phyloP scores from a whole-genome alignment of 169 alveolate species.

The Toxoplasma gondii region DNA sequence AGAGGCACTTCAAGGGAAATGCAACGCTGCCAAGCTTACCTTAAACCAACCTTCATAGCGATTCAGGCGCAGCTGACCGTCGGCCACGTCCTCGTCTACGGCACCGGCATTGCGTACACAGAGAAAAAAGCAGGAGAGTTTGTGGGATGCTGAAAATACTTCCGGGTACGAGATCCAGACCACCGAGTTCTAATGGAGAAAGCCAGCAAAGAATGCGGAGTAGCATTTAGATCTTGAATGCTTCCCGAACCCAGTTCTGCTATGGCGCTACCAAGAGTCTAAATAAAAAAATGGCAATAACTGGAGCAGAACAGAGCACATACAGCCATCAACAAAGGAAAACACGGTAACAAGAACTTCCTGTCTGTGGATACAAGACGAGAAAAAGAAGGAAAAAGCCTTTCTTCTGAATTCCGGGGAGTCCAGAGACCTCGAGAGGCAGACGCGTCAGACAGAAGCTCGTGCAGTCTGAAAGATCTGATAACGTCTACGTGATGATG shows the following conservation, averaged over 20 bases:
- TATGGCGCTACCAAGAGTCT: background rate
- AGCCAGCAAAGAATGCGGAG: background rate
- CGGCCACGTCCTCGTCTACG: background rate
- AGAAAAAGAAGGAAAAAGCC: too few species aligned
- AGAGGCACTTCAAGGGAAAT: too few species aligned
- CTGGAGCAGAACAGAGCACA: too few species aligned
- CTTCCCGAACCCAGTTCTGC: background rate
- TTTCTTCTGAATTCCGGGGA: too few species aligned
- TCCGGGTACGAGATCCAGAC: background rate
- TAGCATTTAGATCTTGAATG: background rate
- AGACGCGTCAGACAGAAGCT: too few species aligned
- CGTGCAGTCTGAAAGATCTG: too few species aligned
- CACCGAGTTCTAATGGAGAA: background rate
- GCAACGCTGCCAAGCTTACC: background rate
- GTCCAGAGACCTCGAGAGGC: too few species aligned
- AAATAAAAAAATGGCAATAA: background rate
- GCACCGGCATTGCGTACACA: background rate
- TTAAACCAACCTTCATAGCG: conserved; percentile 20
- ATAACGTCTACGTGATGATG: too few species aligned
- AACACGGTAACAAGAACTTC: too few species aligned
- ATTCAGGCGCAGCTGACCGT: background rate
- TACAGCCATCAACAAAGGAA: too few species aligned
- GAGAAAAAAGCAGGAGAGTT: background rate
- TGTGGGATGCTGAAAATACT: background rate
- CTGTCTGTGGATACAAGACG: too few species aligned